A percentile compares a stretch with the other conserved stretches of the same genome.
Conservation (phyloP, 257 asterid species). For the Solanum megistacrolobum region DNA sequence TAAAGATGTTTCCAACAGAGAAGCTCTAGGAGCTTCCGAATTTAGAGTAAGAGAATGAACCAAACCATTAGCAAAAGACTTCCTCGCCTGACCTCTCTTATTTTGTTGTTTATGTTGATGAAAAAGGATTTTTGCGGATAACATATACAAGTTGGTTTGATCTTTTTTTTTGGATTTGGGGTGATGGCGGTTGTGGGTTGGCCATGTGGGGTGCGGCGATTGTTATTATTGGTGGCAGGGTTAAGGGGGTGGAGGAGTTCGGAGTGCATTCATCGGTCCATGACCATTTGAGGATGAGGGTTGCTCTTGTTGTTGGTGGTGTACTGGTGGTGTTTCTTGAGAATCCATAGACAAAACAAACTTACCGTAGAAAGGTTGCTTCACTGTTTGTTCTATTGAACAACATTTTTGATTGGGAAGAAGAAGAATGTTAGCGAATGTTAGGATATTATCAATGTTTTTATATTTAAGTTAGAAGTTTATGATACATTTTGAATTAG, state of each 20-base stretch:
- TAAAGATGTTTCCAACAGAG: too few species aligned
- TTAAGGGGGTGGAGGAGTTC: background rate
- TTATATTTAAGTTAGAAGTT: too few species aligned
- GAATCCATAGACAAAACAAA: background rate
- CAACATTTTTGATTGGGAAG: background rate
- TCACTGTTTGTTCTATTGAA: background rate
- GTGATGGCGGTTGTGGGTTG: background rate
- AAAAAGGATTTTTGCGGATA: too few species aligned
- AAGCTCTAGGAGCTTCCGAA: background rate
- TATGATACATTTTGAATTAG: background rate
- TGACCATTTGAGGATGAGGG: background rate
- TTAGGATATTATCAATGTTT: too few species aligned
- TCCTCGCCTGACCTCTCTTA: background rate
- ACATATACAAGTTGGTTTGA: background rate
- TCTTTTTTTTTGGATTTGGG: background rate
- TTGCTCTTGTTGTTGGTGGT: background rate
- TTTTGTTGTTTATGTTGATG: too few species aligned
- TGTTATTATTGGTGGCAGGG: background rate
- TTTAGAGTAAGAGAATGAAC: background rate
- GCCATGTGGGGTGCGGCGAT: background rate
- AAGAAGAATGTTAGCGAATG: too few species aligned
- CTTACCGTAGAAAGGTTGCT: too few species aligned
- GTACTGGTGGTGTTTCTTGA: too few species aligned
- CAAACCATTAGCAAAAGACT: background rate
- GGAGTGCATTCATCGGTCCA: background rate